These are phyloP conservation scores for Clonostachys rhizophaga DNA, from an alignment of 2,329 filamentous ascomycete genomes.

Conservation along the genomic window DNA sequence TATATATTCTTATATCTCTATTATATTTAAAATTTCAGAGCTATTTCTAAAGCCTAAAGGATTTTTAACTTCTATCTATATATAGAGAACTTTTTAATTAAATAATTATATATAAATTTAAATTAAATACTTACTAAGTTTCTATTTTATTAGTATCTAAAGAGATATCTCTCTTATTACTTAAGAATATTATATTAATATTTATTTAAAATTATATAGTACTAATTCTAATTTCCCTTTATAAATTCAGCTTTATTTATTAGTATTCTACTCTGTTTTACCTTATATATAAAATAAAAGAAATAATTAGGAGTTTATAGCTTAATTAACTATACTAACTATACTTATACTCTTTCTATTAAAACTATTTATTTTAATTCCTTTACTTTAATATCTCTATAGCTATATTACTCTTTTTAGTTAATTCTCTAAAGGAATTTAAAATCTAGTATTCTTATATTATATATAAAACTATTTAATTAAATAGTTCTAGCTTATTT, in stretches of 20 bases:
- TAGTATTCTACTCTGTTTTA: not conserved
- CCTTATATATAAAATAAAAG: not conserved
- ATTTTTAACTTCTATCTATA: not conserved
- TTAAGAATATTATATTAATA: too few species aligned
- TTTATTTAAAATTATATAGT: too few species aligned
- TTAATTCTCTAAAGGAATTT: not conserved
- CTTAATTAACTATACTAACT: not conserved
- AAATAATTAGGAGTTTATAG: too few species aligned
- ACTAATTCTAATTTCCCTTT: too few species aligned
- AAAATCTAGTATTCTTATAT: not conserved
- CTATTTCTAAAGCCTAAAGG: rapidly evolving
- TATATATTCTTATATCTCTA: too few species aligned
- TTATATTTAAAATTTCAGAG: too few species aligned
- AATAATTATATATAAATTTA: too few species aligned
- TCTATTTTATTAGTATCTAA: too few species aligned
- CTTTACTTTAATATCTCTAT: not conserved
- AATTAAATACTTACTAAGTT: too few species aligned
- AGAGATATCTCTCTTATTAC: too few species aligned
- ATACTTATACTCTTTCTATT: not conserved
- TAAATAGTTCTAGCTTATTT: not conserved
- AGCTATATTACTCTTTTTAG: not conserved
- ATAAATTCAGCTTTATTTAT: not conserved
- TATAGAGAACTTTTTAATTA: not conserved
- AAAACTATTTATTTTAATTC: not conserved
- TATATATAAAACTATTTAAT: too few species aligned